Percentiles rank a stretch among this genome's conserved stretches.
Conservation (phyloP, 192 early-diverging fungal species). For the Podochytrium sp. region DNA sequence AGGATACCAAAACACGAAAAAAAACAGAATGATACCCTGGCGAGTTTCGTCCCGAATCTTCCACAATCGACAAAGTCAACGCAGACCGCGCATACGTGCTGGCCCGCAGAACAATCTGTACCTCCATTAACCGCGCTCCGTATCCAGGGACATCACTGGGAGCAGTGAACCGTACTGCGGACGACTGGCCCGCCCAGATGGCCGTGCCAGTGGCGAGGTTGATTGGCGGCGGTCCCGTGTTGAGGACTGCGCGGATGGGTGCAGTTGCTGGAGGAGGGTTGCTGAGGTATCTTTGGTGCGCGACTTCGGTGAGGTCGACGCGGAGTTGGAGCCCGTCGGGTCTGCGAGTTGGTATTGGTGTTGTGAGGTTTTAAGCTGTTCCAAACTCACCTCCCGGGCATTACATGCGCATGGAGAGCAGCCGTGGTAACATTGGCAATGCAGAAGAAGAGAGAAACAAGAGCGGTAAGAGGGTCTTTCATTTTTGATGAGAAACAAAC, state of each 20-base stretch:
- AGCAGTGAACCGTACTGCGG: constrained; percentile 10
- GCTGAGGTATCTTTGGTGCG: neutral
- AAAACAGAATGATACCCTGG: neutral
- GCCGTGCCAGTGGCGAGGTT: constrained; percentile 15
- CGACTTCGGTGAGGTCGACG: neutral
- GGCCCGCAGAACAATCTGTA: neutral
- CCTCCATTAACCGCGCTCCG: constrained; percentile 8
- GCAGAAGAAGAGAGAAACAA: too few species aligned
- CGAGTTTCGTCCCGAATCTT: constrained; percentile 23
- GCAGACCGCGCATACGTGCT: neutral
- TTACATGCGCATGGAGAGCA: neutral
- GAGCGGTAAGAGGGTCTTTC: too few species aligned
- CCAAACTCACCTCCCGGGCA: neutral
- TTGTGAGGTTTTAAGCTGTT: neutral
- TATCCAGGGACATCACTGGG: constrained; percentile 10
- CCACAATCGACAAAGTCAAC: constrained; percentile 4
- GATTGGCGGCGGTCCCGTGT: constrained; percentile 26
- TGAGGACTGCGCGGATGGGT: constrained; percentile 15
- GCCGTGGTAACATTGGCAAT: too few species aligned
- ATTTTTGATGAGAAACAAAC: too few species aligned
- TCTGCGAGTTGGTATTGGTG: neutral
- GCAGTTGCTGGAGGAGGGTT: neutral
- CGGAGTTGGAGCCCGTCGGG: neutral
- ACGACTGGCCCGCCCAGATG: constrained; percentile 18
- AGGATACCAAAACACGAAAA: neutral